phyloP scores from a whole-genome alignment of 148 eudicot genomes.

The Silene conica region DNA sequence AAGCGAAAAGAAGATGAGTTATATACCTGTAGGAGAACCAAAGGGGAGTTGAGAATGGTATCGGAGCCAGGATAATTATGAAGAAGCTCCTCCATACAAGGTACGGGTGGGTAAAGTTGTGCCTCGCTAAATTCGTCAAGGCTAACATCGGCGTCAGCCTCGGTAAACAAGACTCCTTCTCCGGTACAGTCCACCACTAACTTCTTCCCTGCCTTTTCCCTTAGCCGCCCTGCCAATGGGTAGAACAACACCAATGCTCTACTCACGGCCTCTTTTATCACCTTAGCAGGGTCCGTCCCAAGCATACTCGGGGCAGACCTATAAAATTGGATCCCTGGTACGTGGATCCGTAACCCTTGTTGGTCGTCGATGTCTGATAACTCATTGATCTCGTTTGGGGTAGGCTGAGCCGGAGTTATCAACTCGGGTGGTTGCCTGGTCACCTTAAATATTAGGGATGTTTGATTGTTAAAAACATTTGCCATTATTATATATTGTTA shows the following conservation, averaged over 20 bases:
- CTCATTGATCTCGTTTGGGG: constrained; percentile 31
- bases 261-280: no score
- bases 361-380: constrained; percentile 43
- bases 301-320: constrained; percentile 8
- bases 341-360: constrained; percentile 33
- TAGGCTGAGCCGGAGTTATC: constrained; percentile 27
- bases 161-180: constrained; percentile 27
- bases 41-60: constrained; percentile 13
- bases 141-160: constrained; percentile 1
- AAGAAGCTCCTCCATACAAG: constrained; percentile 12
- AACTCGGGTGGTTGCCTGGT: constrained; percentile 31
- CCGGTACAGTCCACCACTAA: constrained; percentile 33
- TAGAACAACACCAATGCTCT: no score
- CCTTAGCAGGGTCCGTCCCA: no score
- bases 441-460: constrained; percentile 30
- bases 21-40: constrained; percentile 27
- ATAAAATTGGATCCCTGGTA: constrained; percentile 35
- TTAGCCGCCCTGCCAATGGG: no score
- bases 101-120: constrained; percentile 25
- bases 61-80: constrained; percentile 19
- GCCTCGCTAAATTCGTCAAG: constrained; percentile 21
- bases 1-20: background rate
- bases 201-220: constrained; percentile 11
- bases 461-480: background rate
- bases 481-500: background rate